phyloP scores from a whole-genome alignment of 768 basidiomycete species.

The Agaricus blazei region DNA sequence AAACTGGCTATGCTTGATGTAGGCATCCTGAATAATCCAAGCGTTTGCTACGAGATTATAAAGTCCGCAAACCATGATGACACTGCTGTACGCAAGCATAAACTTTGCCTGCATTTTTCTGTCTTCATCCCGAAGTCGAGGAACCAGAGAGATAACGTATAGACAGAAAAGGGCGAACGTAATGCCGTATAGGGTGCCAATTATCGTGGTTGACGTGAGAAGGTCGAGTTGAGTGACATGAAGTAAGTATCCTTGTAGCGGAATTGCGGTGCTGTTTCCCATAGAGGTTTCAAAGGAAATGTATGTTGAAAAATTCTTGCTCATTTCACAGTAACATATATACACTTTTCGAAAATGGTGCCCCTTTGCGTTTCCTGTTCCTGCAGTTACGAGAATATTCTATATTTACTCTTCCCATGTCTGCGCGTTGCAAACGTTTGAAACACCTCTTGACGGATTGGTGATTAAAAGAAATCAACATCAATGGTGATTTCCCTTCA shows the following conservation, averaged over 20 bases:
- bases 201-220: not conserved
- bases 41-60: not conserved
- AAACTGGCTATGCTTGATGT: not conserved
- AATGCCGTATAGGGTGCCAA: not conserved
- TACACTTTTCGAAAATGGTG: too few species aligned
- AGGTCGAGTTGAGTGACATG: not conserved
- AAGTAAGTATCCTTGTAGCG: not conserved
- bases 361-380: too few species aligned
- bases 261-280: too few species aligned
- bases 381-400: too few species aligned
- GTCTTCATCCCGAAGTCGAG: not conserved
- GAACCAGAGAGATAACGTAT: not conserved
- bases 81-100: not conserved
- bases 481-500: too few species aligned
- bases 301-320: too few species aligned
- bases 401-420: too few species aligned
- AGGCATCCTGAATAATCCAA: not conserved
- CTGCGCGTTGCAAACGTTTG: too few species aligned
- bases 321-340: too few species aligned
- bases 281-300: too few species aligned
- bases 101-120: not conserved
- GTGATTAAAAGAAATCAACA: too few species aligned
- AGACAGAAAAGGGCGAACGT: not conserved
- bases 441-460: too few species aligned
- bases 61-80: not conserved